Base-by-base conservation (phyloP, 208 protist genomes). In the Trypanosoma caninum region DNA sequence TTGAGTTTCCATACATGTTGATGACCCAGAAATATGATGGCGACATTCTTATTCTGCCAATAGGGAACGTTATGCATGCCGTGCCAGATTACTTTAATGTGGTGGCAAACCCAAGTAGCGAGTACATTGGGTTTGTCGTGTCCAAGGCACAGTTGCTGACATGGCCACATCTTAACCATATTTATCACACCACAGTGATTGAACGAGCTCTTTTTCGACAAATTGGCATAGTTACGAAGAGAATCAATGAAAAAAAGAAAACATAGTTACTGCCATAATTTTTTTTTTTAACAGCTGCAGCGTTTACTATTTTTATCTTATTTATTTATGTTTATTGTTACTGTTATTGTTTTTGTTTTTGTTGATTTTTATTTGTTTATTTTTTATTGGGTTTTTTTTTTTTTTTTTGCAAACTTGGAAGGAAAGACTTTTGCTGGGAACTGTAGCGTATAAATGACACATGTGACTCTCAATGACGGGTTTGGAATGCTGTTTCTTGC, bases 1-100 rank as follows among this genome's bases (percentile, higher is more conserved):
- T 56, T 13, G 69, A 76, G 27, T 35, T 84, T 31, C 65, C 66
- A 9, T 84, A 84, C 54, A 31, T 75, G 23, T 33, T 84, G 0
- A 57, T 86, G 25, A 72, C 74, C 11, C 87, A 91, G 67, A 25
- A 41, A 16, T 89, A 93, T 71, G 46, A 66, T 20, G 87, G 81
- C 9, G 69, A 91, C 46, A 37, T 93, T 30, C 82, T 80, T 3
- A 91, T 93, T 52, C 63, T 83, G 27, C 83, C 87, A 10, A 53
- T 82, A 23, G 76, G 78, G 16, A 74, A 77, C 42, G 68, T 78
- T 20, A 50, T 74, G 46, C 75, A 65, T 9, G 74, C 73, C n/a
- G 53, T 77, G 20, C 75, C 76, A 28, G 78, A 93, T 63, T 87
- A 84, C 44, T 45, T 82, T 25, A 84, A 80, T 44, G 50, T 93